These are phyloP conservation scores for Ophiosphaerella herpotricha DNA, from an alignment of 2,329 filamentous ascomycete genomes.

Conservation along the genomic window DNA sequence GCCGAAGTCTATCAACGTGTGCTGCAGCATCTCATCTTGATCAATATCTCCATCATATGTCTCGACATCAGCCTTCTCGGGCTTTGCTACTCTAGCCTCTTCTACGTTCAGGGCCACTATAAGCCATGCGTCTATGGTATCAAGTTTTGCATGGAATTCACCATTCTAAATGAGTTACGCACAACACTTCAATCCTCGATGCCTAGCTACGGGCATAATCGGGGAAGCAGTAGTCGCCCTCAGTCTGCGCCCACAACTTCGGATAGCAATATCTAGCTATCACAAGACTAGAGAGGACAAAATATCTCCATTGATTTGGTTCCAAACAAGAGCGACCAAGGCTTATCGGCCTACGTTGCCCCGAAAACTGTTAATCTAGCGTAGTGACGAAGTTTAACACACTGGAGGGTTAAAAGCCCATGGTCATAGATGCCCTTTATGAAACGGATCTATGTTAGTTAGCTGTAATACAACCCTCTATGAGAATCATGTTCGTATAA, in stretches of 20 bases:
- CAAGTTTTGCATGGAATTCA: slow-evolving; percentile 56
- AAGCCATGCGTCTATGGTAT: slow-evolving; percentile 46
- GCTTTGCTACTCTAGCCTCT: slow-evolving; percentile 40
- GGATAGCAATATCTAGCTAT: not conserved
- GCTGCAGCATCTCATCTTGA: slow-evolving; percentile 35
- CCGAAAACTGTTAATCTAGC: too few species aligned
- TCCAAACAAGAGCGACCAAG: too few species aligned
- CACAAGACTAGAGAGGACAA: not conserved
- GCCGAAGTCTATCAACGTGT: slow-evolving; percentile 2
- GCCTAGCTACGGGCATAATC: not conserved
- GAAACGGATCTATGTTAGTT: too few species aligned
- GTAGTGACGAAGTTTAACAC: too few species aligned
- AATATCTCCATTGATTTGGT: not conserved
- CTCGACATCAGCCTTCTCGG: slow-evolving; percentile 44
- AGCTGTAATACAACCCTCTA: too few species aligned
- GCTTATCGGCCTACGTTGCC: too few species aligned
- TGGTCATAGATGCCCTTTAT: too few species aligned
- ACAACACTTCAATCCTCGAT: slow-evolving; percentile 33
- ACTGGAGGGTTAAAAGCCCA: too few species aligned
- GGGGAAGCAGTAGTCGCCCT: not conserved
- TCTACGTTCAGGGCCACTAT: slow-evolving; percentile 40
- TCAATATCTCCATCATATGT: slow-evolving; percentile 42
- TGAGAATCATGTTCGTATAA: too few species aligned
- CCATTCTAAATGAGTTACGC: slow-evolving; percentile 49
- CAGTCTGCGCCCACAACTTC: not conserved